These are phyloP conservation scores for Saccharomycopsis amapae DNA, from an alignment of 805 yeast genomes.

Conservation along the genomic window DNA sequence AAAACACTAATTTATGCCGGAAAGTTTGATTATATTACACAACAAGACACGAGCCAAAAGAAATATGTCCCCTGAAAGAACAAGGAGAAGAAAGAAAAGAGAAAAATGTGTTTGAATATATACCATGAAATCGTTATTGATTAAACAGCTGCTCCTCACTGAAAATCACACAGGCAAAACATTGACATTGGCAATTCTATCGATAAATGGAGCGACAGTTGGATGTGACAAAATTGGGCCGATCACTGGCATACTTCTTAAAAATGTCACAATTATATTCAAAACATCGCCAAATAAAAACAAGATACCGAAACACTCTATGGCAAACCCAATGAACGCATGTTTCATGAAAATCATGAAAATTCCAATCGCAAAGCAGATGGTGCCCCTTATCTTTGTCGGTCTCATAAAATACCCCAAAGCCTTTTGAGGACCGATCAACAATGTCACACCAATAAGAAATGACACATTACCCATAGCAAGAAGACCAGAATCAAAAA, in stretches of 20 bases:
- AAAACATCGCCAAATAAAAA: conserved; percentile 91
- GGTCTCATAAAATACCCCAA: conserved; percentile 79
- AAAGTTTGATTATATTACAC: no score
- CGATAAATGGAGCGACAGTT: conserved; percentile 55
- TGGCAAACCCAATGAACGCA: conserved; percentile 76
- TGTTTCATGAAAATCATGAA: conserved; percentile 60
- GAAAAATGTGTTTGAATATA: no score
- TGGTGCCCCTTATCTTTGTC: conserved; percentile 75
- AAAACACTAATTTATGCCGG: no score
- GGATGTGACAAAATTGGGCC: conserved; percentile 85
- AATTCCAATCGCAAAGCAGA: conserved; percentile 69
- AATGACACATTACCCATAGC: conserved; percentile 84
- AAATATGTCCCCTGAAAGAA: no score
- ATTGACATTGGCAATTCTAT: conserved; percentile 15
- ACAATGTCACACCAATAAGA: conserved; percentile 72
- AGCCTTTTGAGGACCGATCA: conserved; percentile 85
- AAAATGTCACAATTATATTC: conserved; percentile 78
- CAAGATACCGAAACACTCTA: conserved; percentile 85
- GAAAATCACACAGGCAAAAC: conserved; percentile 21
- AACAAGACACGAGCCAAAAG: no score
- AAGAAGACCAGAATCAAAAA: conserved; percentile 81
- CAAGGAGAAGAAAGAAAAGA: no score
- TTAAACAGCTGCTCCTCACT: no score
- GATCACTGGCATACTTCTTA: conserved; percentile 79
- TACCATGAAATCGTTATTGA: no score